These are phyloP conservation scores for Aureobasidium vineae DNA, from an alignment of 2,329 filamentous ascomycete species.

Conservation along the genomic window DNA sequence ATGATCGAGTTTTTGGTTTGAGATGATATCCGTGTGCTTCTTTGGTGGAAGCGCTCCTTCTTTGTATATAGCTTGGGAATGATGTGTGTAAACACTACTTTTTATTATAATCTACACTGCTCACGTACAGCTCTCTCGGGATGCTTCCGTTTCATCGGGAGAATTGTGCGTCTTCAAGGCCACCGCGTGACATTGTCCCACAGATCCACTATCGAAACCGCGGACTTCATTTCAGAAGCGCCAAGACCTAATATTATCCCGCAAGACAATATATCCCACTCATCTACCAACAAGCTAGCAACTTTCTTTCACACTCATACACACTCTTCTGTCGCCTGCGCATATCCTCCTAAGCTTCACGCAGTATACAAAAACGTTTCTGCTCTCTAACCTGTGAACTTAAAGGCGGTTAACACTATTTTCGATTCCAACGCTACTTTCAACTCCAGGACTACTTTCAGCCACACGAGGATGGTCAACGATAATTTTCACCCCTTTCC, in stretches of 20 bases:
- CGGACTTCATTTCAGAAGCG: constrained; percentile 4
- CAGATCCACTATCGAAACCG: background rate
- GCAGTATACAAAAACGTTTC: constrained; percentile 4
- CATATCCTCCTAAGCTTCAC: constrained; percentile 13
- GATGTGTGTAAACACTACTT: background rate
- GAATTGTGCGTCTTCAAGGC: too few species aligned
- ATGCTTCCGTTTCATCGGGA: too few species aligned
- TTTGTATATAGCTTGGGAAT: constrained; percentile 3
- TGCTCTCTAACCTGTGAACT: background rate
- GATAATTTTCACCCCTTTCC: constrained; percentile 27
- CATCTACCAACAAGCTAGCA: constrained; percentile 10
- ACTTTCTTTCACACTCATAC: constrained; percentile 20
- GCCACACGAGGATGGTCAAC: constrained; percentile 8
- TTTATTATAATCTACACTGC: background rate
- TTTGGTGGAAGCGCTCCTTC: background rate
- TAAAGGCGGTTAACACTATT: background rate
- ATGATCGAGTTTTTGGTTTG: background rate
- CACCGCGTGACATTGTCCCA: background rate
- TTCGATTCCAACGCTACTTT: background rate
- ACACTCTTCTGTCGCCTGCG: constrained; percentile 8
- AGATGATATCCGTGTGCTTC: constrained; percentile 3
- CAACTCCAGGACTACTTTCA: constrained; percentile 1
- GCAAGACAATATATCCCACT: constrained; percentile 15
- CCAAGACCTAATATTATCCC: constrained; percentile 21
- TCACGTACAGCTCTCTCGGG: background rate